Evolutionary conservation across 2,329 filamentous ascomycete species (phyloP).

Genomic region (Coniochaeta ligniaria): DNA sequence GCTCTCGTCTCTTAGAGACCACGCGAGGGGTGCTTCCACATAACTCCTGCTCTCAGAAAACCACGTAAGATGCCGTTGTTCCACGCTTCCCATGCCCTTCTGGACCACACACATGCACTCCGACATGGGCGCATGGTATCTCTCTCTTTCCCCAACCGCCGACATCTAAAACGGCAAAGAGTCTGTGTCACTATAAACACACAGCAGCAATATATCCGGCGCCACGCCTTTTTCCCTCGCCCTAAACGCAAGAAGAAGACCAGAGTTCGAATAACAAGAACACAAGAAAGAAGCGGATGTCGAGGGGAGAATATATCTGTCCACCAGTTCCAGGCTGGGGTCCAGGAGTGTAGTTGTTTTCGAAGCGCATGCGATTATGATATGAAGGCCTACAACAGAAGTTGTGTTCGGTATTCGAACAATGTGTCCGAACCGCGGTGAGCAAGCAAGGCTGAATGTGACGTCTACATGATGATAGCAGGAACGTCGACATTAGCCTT

Average conservation of each 20-base stretch:
- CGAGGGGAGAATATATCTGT: neutral
- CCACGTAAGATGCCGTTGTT: neutral
- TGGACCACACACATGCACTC: neutral
- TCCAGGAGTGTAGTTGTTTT: neutral
- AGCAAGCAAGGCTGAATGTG: neutral
- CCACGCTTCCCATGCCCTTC: neutral
- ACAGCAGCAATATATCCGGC: neutral
- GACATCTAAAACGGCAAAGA: neutral
- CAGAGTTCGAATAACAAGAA: neutral
- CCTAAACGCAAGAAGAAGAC: neutral
- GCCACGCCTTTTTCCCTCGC: neutral
- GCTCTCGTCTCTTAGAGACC: neutral
- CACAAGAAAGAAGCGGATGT: neutral
- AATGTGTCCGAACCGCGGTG: neutral
- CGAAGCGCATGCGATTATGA: neutral
- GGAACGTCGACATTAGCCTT: slow-evolving; percentile 90
- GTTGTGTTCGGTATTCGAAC: neutral
- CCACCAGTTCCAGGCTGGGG: neutral
- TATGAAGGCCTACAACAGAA: neutral
- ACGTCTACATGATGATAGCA: slow-evolving; percentile 56
- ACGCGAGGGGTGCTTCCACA: neutral
- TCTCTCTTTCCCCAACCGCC: neutral
- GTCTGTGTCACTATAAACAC: neutral
- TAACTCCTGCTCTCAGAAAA: neutral
- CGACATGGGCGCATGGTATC: neutral